Percentiles rank a stretch among this genome's conserved stretches.
Evolutionary conservation across 1,284 basidiomycete species (phyloP).

Genomic region (Athelia psychrophila): DNA sequence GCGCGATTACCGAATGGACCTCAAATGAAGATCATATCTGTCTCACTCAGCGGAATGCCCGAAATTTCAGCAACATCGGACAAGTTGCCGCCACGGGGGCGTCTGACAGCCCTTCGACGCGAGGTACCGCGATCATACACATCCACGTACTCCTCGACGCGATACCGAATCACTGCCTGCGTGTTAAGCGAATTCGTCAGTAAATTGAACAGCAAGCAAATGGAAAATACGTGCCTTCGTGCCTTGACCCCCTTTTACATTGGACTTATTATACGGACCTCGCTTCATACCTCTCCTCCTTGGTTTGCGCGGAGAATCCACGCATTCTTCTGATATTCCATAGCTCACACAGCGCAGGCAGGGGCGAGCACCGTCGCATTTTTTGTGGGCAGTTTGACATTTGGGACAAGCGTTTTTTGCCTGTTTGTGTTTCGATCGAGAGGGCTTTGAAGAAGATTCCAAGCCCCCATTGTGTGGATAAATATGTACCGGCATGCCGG

Average conservation of each 20-base stretch:
- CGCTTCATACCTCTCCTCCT: slow-evolving; percentile 84
- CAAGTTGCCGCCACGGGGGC: no score
- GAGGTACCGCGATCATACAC: no score
- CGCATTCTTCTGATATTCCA: slow-evolving; percentile 75
- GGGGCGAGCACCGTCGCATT: slow-evolving; percentile 84
- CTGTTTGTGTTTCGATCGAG: slow-evolving; percentile 76
- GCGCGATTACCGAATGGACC: no score
- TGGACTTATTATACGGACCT: slow-evolving; percentile 91
- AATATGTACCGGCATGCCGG: slow-evolving; percentile 60
- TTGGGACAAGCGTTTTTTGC: slow-evolving; percentile 91
- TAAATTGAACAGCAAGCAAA: no score
- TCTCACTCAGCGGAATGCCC: no score
- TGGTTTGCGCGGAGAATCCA: slow-evolving; percentile 82
- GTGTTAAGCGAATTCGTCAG: no score
- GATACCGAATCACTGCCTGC: no score
- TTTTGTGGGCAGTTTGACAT: slow-evolving; percentile 89
- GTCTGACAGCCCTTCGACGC: no score
- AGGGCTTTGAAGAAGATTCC: slow-evolving; percentile 38
- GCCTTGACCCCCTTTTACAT: slow-evolving; percentile 73
- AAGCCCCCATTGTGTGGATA: slow-evolving; percentile 57
- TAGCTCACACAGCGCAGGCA: slow-evolving; percentile 87
- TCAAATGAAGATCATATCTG: no score
- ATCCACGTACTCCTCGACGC: no score
- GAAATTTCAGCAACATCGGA: no score
- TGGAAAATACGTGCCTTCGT: no score